Percentiles rank a stretch among this genome's conserved stretches.
Evolutionary conservation across 768 basidiomycete species (phyloP).

Genomic region (Termitomyces sp.): DNA sequence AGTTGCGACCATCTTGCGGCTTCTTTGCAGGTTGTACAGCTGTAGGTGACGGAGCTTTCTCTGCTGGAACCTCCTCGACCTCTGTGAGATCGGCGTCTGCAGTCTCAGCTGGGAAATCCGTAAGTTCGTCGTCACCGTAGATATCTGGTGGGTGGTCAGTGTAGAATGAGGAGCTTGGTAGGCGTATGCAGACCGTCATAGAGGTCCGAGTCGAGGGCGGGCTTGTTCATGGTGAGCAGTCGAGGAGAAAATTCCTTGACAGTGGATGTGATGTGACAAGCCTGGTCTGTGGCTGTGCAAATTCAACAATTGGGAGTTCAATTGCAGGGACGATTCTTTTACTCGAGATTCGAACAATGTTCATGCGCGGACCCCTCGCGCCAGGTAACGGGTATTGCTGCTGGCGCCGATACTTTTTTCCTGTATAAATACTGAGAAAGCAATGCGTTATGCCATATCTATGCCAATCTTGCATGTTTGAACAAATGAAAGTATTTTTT

Average conservation of each 20-base stretch:
- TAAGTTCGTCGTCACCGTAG: constrained; percentile 45
- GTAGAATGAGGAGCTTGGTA: constrained; percentile 15
- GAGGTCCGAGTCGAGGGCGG: constrained; percentile 26
- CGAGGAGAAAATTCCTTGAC: background rate
- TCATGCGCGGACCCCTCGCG: too few species aligned
- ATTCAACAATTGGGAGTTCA: background rate
- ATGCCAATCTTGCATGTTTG: too few species aligned
- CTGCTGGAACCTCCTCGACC: constrained; percentile 16
- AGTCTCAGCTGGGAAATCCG: constrained; percentile 24
- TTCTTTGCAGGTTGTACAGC: constrained; percentile 2
- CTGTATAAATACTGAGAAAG: too few species aligned
- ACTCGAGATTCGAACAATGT: too few species aligned
- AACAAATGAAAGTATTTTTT: too few species aligned
- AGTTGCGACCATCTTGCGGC: constrained; percentile 15
- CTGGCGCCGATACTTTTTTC: too few species aligned
- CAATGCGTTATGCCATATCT: too few species aligned
- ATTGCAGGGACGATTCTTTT: too few species aligned
- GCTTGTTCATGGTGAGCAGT: constrained; percentile 13
- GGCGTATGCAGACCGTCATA: constrained; percentile 24
- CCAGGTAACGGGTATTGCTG: too few species aligned
- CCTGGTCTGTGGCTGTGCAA: constrained; percentile 9
- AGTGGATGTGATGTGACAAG: background rate
- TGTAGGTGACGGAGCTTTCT: constrained; percentile 5
- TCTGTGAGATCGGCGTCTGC: constrained; percentile 22
- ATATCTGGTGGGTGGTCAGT: constrained; percentile 33